Evolutionary conservation across 2,329 filamentous ascomycete species (phyloP).

Genomic region (Alternaria brassicae): DNA sequence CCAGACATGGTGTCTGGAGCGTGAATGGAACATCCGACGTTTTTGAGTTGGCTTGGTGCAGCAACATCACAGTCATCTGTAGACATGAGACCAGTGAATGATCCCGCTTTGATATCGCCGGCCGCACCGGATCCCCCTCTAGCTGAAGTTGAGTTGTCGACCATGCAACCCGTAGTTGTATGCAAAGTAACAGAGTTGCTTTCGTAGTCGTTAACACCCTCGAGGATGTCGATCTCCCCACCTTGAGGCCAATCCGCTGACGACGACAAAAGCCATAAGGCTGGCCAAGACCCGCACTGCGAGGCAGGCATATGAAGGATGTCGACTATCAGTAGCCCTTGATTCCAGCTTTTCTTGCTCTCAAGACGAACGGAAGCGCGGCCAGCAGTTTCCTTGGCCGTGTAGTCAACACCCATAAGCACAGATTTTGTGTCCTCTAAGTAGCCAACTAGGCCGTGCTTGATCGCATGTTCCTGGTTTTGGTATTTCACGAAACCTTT

Average conservation of each 20-base stretch:
- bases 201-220: slow-evolving; percentile 43
- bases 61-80: slow-evolving; percentile 57
- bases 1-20: slow-evolving; percentile 1
- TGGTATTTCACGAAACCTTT: slow-evolving; percentile 44
- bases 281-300: slow-evolving; percentile 45
- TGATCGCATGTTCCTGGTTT: slow-evolving; percentile 18
- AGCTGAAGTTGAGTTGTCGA: slow-evolving; percentile 25
- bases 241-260: slow-evolving; percentile 39
- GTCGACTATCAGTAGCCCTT: slow-evolving; percentile 43
- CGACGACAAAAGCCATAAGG: slow-evolving; percentile 43
- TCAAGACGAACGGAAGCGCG: slow-evolving; percentile 42
- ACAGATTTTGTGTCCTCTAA: slow-evolving; percentile 28
- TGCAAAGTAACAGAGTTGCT: slow-evolving; percentile 45
- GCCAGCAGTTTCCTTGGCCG: slow-evolving; percentile 34
- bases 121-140: background rate
- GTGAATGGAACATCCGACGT: slow-evolving; percentile 44
- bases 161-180: slow-evolving; percentile 34
- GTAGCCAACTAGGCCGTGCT: slow-evolving; percentile 27
- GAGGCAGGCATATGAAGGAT: slow-evolving; percentile 47
- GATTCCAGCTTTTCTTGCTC: slow-evolving; percentile 40
- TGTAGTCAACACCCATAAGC: slow-evolving; percentile 54
- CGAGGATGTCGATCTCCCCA: slow-evolving; percentile 49
- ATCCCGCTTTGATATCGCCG: background rate
- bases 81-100: slow-evolving; percentile 55
- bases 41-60: slow-evolving; percentile 32